These are phyloP conservation scores for Tolypocladium paradoxum DNA, from an alignment of 2,329 filamentous ascomycete species.

Conservation along the genomic window DNA sequence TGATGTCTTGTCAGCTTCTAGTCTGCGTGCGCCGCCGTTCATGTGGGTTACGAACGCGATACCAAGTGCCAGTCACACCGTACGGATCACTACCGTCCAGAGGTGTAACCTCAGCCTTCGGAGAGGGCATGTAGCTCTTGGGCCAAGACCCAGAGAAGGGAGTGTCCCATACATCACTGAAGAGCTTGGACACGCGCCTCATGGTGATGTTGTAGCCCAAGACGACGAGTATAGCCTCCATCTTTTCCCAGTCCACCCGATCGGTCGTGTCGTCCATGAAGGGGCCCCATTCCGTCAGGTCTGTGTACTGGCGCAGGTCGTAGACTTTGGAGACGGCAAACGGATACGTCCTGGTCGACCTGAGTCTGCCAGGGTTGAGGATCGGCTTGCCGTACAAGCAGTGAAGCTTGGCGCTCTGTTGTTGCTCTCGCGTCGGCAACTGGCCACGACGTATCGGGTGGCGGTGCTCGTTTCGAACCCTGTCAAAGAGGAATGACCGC, in stretches of 20 bases:
- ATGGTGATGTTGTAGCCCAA: slow-evolving; percentile 52
- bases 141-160: slow-evolving; percentile 47
- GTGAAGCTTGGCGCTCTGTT: slow-evolving; percentile 61
- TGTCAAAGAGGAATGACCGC: slow-evolving; percentile 51
- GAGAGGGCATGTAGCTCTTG: slow-evolving; percentile 32
- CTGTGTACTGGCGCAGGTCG: slow-evolving; percentile 58
- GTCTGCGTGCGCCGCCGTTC: not conserved
- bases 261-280: slow-evolving; percentile 53
- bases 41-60: slow-evolving; percentile 38
- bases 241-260: slow-evolving; percentile 67
- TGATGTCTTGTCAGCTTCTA: slow-evolving; percentile 12
- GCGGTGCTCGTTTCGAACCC: slow-evolving; percentile 32
- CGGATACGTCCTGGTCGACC: slow-evolving; percentile 35
- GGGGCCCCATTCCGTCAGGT: slow-evolving; percentile 56
- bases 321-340: slow-evolving; percentile 62
- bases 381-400: slow-evolving; percentile 56
- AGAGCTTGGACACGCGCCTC: slow-evolving; percentile 32
- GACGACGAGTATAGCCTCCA: slow-evolving; percentile 64
- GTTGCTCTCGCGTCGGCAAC: slow-evolving; percentile 27
- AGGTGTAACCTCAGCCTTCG: slow-evolving; percentile 23
- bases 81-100: slow-evolving; percentile 56
- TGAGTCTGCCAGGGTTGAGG: slow-evolving; percentile 23
- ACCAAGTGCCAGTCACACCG: slow-evolving; percentile 59
- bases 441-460: slow-evolving; percentile 4
- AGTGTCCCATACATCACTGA: slow-evolving; percentile 40